A percentile compares a stretch with the other conserved stretches of the same genome.
Evolutionary conservation across 345 rosid genomes (phyloP).

Genomic region (Garcia nutans): DNA sequence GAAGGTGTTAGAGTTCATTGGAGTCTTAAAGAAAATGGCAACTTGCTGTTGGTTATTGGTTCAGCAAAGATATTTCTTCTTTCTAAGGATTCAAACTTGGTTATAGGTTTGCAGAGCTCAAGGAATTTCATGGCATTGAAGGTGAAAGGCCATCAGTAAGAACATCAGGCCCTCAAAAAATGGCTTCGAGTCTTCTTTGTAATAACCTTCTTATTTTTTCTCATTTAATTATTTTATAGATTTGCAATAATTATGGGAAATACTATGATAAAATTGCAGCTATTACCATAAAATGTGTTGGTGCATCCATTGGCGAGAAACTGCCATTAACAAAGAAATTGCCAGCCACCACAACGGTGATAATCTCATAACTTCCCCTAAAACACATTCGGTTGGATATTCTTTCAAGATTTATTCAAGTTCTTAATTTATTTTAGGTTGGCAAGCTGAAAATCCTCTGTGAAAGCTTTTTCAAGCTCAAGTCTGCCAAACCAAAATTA

Average conservation of each 20-base stretch:
- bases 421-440: constrained; percentile 40
- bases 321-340: constrained; percentile 66
- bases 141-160: constrained; percentile 60
- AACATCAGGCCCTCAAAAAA: constrained; percentile 65
- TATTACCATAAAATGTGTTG: constrained; percentile 73
- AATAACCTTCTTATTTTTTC: constrained; percentile 26
- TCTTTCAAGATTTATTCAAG: background rate
- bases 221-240: background rate
- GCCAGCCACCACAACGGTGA: constrained; percentile 82
- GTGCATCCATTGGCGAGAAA: constrained; percentile 85
- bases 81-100: background rate
- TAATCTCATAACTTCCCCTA: constrained; percentile 16
- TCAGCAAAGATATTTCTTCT: background rate
- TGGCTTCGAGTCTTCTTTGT: constrained; percentile 80
- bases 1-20: background rate
- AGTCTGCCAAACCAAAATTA: constrained; percentile 51
- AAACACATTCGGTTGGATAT: background rate
- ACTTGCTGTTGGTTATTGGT: background rate
- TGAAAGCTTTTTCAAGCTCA: constrained; percentile 74
- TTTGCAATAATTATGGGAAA: background rate
- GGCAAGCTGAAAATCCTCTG: constrained; percentile 83
- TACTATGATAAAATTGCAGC: constrained; percentile 49
- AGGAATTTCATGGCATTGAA: constrained; percentile 70
- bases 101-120: constrained; percentile 75
- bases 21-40: background rate